Evolutionary conservation across 2,329 filamentous ascomycete genomes (phyloP), one percentile per base, ranked within the genome.

Genomic region (Fusarium sp.): DNA sequence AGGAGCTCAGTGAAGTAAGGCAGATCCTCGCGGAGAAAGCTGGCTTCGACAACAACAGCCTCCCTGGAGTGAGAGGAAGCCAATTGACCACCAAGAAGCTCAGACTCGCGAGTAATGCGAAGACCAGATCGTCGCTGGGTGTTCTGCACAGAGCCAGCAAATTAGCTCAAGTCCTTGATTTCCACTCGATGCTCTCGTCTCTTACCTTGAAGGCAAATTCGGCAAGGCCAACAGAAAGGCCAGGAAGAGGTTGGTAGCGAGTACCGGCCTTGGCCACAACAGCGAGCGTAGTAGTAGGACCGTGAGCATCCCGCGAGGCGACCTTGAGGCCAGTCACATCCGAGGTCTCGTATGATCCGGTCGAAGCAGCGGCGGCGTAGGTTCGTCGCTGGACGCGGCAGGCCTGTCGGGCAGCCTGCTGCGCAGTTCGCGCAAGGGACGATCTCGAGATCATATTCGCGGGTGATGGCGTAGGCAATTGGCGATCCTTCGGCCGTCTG

Each of bases 1-100:
- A 99, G 90, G 76, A 99, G 89, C 88, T 99, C 96, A 80, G 95
- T 91, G 84, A 98, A 99, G 90, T 98, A 99, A 78, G 96, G 96
- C 77, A 99, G 91, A 83, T 99, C 95, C 83, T 96, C 92, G 82
- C 94, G 92, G 77, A 99, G 91, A 89, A 99, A 99, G 87, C 93
- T 97, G 83, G 96, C 94, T 85, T 96, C 92, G 80, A 99, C 87
- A 69, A 99, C 91, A 74, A 99, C 87, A 82, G 95, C 95, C 88
- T 99, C 96, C 82, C 96, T 93, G 79, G 94, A 95, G 87, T 98
- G 95, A 85, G 93, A 94, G 76, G 96, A 89, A 78, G 87, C 89
- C 86, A 98, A 91, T 90, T 96, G 92, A 80, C 94, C 94, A 82
- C 97, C 96, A 75, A 99, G 91, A 72, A 99, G 92, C 87, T 99